Evolutionary conservation across 805 yeast genomes (phyloP).

Genomic region (Zygoascus bituminiphila): DNA sequence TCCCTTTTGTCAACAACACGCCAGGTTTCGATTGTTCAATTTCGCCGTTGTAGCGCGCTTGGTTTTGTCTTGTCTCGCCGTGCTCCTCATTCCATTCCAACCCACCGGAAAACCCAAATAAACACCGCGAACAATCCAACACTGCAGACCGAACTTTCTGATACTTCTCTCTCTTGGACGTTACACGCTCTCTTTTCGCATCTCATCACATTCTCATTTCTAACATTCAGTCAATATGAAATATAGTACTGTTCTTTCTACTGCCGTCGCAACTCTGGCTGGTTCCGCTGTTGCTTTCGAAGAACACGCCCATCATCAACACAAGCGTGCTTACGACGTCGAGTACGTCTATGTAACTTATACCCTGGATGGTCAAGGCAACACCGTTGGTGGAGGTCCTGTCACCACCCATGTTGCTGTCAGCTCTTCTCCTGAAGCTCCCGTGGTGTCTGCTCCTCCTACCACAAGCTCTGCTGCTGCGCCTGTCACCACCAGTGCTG

Average conservation of each 20-base stretch:
- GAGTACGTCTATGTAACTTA: slow-evolving; percentile 41
- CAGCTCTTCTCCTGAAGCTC: slow-evolving; percentile 21
- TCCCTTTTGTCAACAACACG: not conserved
- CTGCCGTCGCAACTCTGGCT: slow-evolving; percentile 24
- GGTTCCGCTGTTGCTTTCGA: slow-evolving; percentile 31
- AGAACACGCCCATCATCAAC: slow-evolving; percentile 42
- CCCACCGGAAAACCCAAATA: no score
- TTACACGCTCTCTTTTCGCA: no score
- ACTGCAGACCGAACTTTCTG: not conserved
- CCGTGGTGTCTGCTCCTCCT: slow-evolving; percentile 26
- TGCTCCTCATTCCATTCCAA: not conserved
- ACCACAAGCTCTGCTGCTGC: slow-evolving; percentile 20
- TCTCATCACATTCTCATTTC: not conserved
- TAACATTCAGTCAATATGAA: not conserved
- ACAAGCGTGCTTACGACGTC: slow-evolving; percentile 39
- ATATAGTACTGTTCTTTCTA: slow-evolving; percentile 6
- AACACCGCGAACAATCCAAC: not conserved
- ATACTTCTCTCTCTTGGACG: not conserved
- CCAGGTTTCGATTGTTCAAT: not conserved
- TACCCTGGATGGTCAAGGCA: slow-evolving; percentile 33
- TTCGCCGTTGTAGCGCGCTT: not conserved
- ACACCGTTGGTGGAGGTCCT: slow-evolving; percentile 28
- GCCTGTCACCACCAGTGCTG: slow-evolving; percentile 15
- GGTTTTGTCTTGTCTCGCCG: not conserved
- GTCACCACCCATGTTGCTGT: slow-evolving; percentile 19